Base-by-base conservation (phyloP, 108 stramenopile species). In the Nitzschia putrida region DNA sequence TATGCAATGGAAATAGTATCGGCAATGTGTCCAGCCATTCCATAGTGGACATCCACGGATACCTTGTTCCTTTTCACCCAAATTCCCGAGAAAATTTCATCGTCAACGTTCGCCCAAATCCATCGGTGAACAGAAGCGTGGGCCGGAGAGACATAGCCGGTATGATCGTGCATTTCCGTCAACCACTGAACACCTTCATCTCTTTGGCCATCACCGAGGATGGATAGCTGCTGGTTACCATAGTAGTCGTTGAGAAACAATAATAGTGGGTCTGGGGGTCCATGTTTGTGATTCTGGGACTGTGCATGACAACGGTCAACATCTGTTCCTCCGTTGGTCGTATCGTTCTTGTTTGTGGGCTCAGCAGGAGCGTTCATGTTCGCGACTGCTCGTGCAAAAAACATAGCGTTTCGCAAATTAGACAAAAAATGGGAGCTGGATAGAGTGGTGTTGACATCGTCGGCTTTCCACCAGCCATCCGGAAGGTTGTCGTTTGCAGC, bases 211-310 rank as follows among this genome's bases (percentile, higher is more conserved):
- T 86, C 86, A 7, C 73, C 74, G 11, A 82, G 14, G 16, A 90
- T 66, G 0, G 50, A 57, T 64, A 78, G 73, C 56, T 90, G 84
- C 57, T 86, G 85, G 67, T 87, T 87, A 1, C 89, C 89, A 11
- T 85, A 37, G 64, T 87, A 85, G 55, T 90, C 89, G 57, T 90
- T 80, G 6, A 87, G 34, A 53, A 81, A 90, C n/a, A 87, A 11
- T 12, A 90, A 18, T 45, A 86, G 34, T 11, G 89, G 89, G 13
- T 76, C 78, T 6, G 58, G 39, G 4, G 29, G 29, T 34, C 29
- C 29, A 34, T 34, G 1, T 34, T 34, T 34, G 29, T 34, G 29
- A 34, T 34, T 34, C 29, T 34, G 29, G 4, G 29, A 1, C 4
- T 34, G 29, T 34, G 29, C 29, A 34, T 34, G 29, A 34, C 29